These are phyloP conservation scores for Pichia sp. DNA, from an alignment of 1,139 yeast species.

Conservation along the genomic window DNA sequence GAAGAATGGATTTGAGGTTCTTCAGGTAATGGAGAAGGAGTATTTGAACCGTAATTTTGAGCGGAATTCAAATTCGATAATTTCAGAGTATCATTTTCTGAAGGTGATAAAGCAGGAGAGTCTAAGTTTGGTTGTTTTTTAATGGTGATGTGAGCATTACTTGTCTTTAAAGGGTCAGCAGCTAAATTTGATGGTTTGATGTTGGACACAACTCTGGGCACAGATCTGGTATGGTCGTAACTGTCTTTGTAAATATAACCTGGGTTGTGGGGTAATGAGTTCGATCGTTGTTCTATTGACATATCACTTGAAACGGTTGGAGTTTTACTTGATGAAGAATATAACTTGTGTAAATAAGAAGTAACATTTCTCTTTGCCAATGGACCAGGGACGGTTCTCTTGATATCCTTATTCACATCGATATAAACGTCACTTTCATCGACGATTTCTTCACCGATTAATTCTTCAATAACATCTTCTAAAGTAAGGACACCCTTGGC, in stretches of 20 bases:
- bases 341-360: conserved; percentile 60
- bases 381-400: conserved; percentile 84
- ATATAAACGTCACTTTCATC: conserved; percentile 97
- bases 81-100: background rate
- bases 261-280: background rate
- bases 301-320: conserved; percentile 1
- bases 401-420: conserved; percentile 85
- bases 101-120: conserved; percentile 2
- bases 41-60: conserved; percentile 3
- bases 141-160: conserved; percentile 67
- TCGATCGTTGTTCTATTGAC: background rate
- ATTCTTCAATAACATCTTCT: conserved; percentile 96
- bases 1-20: conserved; percentile 39
- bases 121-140: conserved; percentile 45
- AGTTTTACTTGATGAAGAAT: conserved; percentile 14
- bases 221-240: conserved; percentile 20
- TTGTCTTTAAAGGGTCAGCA: conserved; percentile 74
- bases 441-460: conserved; percentile 96
- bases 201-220: conserved; percentile 20
- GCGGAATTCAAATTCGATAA: conserved; percentile 13
- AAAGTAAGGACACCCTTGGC: conserved; percentile 90
- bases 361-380: conserved; percentile 70
- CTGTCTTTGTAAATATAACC: conserved; percentile 14
- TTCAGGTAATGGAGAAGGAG: background rate
- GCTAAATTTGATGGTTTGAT: conserved; percentile 71